Percentiles rank a stretch among this genome's conserved stretches.
Conservation (phyloP, 495 filamentous ascomycete genomes). For the Barbatosphaeria neglecta region DNA sequence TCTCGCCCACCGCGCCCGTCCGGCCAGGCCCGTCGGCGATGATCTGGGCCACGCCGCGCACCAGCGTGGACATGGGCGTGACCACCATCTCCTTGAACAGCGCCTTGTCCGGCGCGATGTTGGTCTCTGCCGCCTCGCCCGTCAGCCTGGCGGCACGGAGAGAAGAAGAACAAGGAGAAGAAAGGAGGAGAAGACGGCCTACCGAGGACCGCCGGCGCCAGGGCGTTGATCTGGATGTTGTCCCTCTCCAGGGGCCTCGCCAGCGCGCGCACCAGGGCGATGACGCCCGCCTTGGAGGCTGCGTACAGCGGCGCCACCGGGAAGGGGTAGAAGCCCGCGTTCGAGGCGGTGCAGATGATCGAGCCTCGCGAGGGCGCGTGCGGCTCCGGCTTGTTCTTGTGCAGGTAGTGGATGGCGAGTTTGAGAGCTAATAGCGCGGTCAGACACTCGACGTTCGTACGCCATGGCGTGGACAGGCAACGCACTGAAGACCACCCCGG, state of each 20-base stretch:
- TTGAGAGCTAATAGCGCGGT: constrained; percentile 39
- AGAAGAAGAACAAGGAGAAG: background rate
- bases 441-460: background rate
- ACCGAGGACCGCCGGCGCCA: constrained; percentile 43
- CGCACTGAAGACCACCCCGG: constrained; percentile 32
- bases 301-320: constrained; percentile 44
- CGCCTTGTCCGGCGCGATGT: constrained; percentile 29
- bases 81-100: constrained; percentile 40
- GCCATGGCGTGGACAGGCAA: background rate
- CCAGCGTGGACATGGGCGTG: constrained; percentile 40
- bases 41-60: constrained; percentile 33
- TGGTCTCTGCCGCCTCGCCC: constrained; percentile 26
- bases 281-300: constrained; percentile 37
- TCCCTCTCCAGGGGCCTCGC: constrained; percentile 23
- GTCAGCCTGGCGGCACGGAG: background rate
- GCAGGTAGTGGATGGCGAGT: constrained; percentile 40
- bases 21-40: constrained; percentile 21
- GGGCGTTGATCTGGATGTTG: constrained; percentile 40
- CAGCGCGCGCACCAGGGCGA: constrained; percentile 40
- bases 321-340: constrained; percentile 45
- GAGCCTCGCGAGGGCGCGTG: constrained; percentile 21
- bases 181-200: background rate
- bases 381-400: constrained; percentile 23
- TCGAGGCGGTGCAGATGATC: constrained; percentile 46
- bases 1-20: constrained; percentile 38